phyloP scores from a whole-genome alignment of 2,329 filamentous ascomycete species.

The Trichoderma afroharzianum region DNA sequence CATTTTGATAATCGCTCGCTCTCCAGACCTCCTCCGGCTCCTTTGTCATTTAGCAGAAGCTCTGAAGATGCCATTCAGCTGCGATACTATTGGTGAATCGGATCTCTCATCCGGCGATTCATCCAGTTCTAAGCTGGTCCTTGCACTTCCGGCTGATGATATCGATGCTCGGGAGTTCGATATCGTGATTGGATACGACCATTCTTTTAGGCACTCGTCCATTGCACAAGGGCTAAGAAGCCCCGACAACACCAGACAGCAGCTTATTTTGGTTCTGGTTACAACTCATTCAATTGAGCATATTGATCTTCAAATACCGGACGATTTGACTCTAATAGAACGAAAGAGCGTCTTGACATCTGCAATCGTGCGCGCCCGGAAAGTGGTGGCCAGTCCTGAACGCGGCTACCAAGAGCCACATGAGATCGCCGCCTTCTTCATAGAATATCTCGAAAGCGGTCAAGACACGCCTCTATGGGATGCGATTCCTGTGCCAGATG shows the following conservation, averaged over 20 bases:
- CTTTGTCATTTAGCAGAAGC: slow-evolving; percentile 47
- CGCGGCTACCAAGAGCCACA: slow-evolving; percentile 41
- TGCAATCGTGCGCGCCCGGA: slow-evolving; percentile 34
- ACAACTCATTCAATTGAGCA: slow-evolving; percentile 55
- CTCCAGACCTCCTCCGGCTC: slow-evolving; percentile 48
- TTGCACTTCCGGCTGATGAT: slow-evolving; percentile 41
- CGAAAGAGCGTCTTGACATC: slow-evolving; percentile 45
- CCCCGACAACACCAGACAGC: slow-evolving; percentile 27
- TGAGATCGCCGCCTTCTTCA: slow-evolving; percentile 46
- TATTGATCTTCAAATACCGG: slow-evolving; percentile 44
- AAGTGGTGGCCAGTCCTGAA: slow-evolving; percentile 41
- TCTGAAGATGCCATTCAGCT: slow-evolving; percentile 35
- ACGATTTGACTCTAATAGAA: slow-evolving; percentile 37
- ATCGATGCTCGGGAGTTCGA: slow-evolving; percentile 42
- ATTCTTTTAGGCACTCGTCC: slow-evolving; percentile 42
- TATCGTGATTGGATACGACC: slow-evolving; percentile 53
- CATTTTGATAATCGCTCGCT: slow-evolving; percentile 52
- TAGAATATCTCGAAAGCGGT: slow-evolving; percentile 36
- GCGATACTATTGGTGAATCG: slow-evolving; percentile 29
- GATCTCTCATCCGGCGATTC: slow-evolving; percentile 30
- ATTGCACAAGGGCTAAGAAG: slow-evolving; percentile 24
- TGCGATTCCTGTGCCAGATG: slow-evolving; percentile 44
- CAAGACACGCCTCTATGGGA: slow-evolving; percentile 44
- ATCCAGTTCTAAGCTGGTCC: slow-evolving; percentile 36
- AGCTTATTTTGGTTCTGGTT: slow-evolving; percentile 48